These are phyloP conservation scores for Aspergillus uvarum DNA, from an alignment of 2,329 filamentous ascomycete genomes.

Conservation along the genomic window DNA sequence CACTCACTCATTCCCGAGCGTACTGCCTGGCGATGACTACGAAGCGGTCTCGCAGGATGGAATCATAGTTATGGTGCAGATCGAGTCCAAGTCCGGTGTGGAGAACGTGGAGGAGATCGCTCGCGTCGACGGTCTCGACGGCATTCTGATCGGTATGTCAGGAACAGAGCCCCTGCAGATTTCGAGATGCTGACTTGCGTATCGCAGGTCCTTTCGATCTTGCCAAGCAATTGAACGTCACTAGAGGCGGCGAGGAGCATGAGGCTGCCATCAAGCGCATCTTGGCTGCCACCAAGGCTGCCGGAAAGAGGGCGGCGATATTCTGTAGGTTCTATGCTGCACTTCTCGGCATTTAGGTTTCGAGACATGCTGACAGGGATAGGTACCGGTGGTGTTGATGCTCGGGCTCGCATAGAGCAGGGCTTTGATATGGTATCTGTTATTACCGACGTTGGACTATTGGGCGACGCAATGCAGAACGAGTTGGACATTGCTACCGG, in stretches of 20 bases:
- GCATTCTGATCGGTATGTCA: conserved; percentile 39
- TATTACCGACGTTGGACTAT: conserved; percentile 37
- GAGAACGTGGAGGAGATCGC: conserved; percentile 48
- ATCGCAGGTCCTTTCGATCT: conserved; percentile 35
- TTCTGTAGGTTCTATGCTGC: conserved; percentile 35
- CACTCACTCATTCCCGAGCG: conserved; percentile 30
- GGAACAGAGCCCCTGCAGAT: not conserved
- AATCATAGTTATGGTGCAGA: conserved; percentile 40
- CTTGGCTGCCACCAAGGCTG: conserved; percentile 33
- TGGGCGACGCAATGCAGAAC: conserved; percentile 34
- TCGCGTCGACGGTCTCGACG: conserved; percentile 42
- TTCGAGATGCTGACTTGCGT: not conserved
- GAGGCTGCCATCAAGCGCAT: conserved; percentile 42
- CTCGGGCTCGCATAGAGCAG: conserved; percentile 33
- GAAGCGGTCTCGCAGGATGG: conserved; percentile 34
- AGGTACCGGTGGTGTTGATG: conserved; percentile 38
- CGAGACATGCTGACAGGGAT: not conserved
- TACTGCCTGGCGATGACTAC: conserved; percentile 30
- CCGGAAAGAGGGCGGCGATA: conserved; percentile 44
- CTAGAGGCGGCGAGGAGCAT: conserved; percentile 38
- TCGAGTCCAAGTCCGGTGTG: conserved; percentile 43
- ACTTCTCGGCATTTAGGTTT: not conserved
- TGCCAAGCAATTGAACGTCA: conserved; percentile 40
- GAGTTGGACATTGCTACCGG: conserved; percentile 36
- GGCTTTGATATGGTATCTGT: conserved; percentile 46